phyloP scores from a whole-genome alignment of 352 stramenopile species.

The Phytophthora brassicae region DNA sequence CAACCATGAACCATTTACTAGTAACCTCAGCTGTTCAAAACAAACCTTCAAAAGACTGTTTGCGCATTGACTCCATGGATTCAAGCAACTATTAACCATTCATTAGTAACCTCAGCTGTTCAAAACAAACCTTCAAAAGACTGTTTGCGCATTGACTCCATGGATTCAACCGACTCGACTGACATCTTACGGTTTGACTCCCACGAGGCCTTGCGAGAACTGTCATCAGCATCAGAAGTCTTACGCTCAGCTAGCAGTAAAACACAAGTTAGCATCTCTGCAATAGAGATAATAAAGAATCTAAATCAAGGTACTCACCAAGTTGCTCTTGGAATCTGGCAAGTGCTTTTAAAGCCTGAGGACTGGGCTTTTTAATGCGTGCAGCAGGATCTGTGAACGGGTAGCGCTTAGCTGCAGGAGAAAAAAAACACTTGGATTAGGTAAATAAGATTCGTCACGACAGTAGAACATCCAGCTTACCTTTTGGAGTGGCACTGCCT shows the following conservation, averaged over 20 bases:
- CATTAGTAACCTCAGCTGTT: too few relatives aligned
- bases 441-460: background rate
- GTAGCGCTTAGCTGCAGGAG: constrained; percentile 46
- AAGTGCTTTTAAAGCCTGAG: constrained; percentile 46
- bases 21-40: background rate
- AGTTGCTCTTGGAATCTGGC: constrained; percentile 64
- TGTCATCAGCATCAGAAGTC: constrained; percentile 37
- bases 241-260: constrained; percentile 26
- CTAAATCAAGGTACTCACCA: constrained; percentile 21
- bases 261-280: background rate
- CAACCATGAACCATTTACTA: background rate
- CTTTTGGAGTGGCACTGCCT: constrained; percentile 9
- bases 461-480: constrained; percentile 11
- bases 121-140: constrained; percentile 36
- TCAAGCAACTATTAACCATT: constrained; percentile 17
- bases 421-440: background rate
- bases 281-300: background rate
- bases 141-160: constrained; percentile 35
- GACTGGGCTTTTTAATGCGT: constrained; percentile 46
- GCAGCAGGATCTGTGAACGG: constrained; percentile 57
- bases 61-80: constrained; percentile 36
- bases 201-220: constrained; percentile 35
- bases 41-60: constrained; percentile 45
- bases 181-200: constrained; percentile 38
- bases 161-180: constrained; percentile 42